Evolutionary conservation across 2,329 filamentous ascomycete genomes (phyloP).

Genomic region (Annulohypoxylon truncatum): DNA sequence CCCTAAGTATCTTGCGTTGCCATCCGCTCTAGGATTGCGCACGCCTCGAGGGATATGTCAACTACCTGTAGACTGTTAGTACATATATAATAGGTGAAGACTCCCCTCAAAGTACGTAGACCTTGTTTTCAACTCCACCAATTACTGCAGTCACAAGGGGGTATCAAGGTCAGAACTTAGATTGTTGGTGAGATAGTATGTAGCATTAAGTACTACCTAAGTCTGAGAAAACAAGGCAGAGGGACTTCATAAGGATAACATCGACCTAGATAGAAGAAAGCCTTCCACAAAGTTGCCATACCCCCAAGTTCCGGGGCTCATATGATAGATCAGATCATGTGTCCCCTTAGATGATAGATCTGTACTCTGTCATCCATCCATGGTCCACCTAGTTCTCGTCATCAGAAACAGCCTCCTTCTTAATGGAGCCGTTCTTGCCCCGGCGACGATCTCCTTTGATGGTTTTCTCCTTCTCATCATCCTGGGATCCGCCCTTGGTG

Average conservation of each 20-base stretch:
- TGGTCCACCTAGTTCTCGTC: neutral
- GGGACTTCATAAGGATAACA: neutral
- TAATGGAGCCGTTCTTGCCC: neutral
- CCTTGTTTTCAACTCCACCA: neutral
- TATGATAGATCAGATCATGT: neutral
- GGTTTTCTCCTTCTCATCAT: neutral
- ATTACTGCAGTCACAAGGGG: neutral
- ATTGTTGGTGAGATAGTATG: neutral
- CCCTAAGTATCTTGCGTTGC: neutral
- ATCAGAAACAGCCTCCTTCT: conserved; percentile 2
- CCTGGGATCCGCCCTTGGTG: neutral
- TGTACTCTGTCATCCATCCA: neutral
- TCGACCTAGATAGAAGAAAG: neutral
- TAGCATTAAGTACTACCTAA: neutral
- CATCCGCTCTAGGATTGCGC: neutral
- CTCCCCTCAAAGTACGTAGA: neutral
- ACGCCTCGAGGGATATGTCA: neutral
- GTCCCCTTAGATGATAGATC: neutral
- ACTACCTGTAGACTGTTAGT: neutral
- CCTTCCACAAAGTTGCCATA: neutral
- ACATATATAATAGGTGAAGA: neutral
- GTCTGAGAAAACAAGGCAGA: neutral
- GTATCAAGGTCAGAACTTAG: neutral
- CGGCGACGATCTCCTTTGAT: neutral
- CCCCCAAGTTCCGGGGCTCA: neutral